Conservation (phyloP, 23 red algal species). For the Pyropia yezoensis region DNA sequence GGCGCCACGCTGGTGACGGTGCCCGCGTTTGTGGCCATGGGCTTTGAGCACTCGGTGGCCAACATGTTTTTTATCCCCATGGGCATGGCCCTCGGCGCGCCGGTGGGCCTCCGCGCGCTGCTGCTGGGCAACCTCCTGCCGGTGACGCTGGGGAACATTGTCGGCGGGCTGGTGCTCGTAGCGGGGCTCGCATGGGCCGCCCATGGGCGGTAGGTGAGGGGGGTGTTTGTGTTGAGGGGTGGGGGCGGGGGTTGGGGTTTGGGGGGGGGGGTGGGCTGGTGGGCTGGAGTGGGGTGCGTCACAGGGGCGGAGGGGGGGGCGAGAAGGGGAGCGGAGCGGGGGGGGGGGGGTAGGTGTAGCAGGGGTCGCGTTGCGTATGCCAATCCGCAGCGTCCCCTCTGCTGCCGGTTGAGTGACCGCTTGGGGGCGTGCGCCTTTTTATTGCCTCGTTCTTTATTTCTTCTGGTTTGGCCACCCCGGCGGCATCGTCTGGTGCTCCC, state of each 20-base stretch:
- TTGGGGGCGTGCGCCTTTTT: too few species aligned
- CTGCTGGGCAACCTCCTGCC: slow-evolving; percentile 55
- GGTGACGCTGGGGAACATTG: slow-evolving; percentile 66
- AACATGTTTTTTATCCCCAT: slow-evolving; percentile 81
- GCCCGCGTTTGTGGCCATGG: slow-evolving; percentile 48
- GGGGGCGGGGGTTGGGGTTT: background rate
- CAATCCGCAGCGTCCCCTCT: too few species aligned
- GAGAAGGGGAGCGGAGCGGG: too few species aligned
- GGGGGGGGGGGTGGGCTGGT: background rate
- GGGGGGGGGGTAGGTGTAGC: too few species aligned
- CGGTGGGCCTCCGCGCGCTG: slow-evolving; percentile 27
- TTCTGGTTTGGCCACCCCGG: too few species aligned
- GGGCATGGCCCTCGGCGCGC: slow-evolving; percentile 48
- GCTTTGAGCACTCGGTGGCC: slow-evolving; percentile 66
- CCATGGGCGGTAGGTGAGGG: slow-evolving; percentile 19
- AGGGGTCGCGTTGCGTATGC: too few species aligned
- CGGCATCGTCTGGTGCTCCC: too few species aligned
- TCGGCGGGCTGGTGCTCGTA: slow-evolving; percentile 41
- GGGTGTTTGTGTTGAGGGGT: background rate
- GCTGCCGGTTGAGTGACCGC: too few species aligned
- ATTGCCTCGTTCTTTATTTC: too few species aligned
- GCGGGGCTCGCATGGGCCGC: slow-evolving; percentile 16
- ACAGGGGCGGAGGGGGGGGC: too few species aligned
- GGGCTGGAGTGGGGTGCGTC: too few species aligned
- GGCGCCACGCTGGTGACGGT: slow-evolving; percentile 34